Base-by-base conservation (phyloP, 1,284 basidiomycete species). In the Cryptococcus hybrid region DNA sequence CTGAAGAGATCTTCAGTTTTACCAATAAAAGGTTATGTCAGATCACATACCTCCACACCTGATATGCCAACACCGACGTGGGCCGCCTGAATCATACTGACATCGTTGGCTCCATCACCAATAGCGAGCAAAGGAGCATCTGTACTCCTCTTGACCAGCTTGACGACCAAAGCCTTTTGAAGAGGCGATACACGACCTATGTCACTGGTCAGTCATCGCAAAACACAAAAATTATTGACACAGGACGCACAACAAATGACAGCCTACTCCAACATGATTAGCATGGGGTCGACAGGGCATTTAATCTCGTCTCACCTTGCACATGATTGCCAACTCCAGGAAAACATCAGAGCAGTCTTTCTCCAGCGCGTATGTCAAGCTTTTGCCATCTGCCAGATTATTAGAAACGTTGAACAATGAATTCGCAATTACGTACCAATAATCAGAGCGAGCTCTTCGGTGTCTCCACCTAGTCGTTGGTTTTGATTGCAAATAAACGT, bases 151-250 rank as follows among this genome's bases (percentile, higher is more conserved):
- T 98, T 99, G 64, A 99, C 95, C 35, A 99, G 86, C 79, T 98
- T 98, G 62, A 99, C 96, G 12, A 99, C 93, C 34, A 98, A 83
- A 0, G 96, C 96, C 77, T 99, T 99, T 74, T 99, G 96, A 50
- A 99, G 79, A 1, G 96, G 96, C 11, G 95, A 98, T 1, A 99
- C 96, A 68, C 96, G 93, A 80, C 90, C 90, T 93, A 63, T 7
- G 34, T 13, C 37, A 48, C 30, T 51, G 60, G 52, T 52, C 47
- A 7, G 51, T 37, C 13, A 15, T 24, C 58, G 54, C 36, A 63
- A 52, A 44, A 9, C 2, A 15, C 6, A 11, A 1, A 6, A 3
- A 6, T 24, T 8, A 4, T 40, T 6, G 7, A 13, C 12, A 13
- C 36, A 13, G 6, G 6, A 81, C 86, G 68, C 71, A 92, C 95